These are phyloP conservation scores for Conoideocrella luteorostrata DNA, from an alignment of 2,329 filamentous ascomycete species.

Conservation along the genomic window DNA sequence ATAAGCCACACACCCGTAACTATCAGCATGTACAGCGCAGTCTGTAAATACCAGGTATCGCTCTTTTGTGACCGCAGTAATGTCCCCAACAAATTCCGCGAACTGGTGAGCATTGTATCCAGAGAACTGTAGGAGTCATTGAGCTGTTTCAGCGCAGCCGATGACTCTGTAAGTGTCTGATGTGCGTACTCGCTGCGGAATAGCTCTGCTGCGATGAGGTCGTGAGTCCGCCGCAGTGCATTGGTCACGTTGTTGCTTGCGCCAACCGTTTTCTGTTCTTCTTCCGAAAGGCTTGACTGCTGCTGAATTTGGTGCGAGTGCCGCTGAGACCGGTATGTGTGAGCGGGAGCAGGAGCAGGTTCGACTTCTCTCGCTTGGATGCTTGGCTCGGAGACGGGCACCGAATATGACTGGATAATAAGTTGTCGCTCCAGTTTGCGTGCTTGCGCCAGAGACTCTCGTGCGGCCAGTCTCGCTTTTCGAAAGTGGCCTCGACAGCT, in stretches of 20 bases:
- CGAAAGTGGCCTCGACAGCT: slow-evolving; percentile 64
- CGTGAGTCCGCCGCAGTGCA: slow-evolving; percentile 77
- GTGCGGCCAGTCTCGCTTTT: slow-evolving; percentile 73
- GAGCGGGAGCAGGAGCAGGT: slow-evolving; percentile 12
- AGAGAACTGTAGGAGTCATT: slow-evolving; percentile 76
- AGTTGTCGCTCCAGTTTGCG: slow-evolving; percentile 71
- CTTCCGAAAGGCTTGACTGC: slow-evolving; percentile 42
- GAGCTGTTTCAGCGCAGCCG: slow-evolving; percentile 72
- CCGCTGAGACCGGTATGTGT: slow-evolving; percentile 15
- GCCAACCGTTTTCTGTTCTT: slow-evolving; percentile 66
- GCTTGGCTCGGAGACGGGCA: slow-evolving; percentile 30
- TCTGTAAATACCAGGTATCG: slow-evolving; percentile 96
- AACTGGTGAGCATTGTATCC: slow-evolving; percentile 68
- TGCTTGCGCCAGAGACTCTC: slow-evolving; percentile 65
- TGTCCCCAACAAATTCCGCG: slow-evolving; percentile 67
- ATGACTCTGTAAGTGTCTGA: slow-evolving; percentile 79
- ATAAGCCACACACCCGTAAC: slow-evolving; percentile 78
- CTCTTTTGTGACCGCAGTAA: slow-evolving; percentile 85
- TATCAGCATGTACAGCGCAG: slow-evolving; percentile 74
- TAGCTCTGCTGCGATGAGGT: slow-evolving; percentile 78
- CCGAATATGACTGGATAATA: slow-evolving; percentile 59
- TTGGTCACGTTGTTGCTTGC: slow-evolving; percentile 79
- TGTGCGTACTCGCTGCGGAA: slow-evolving; percentile 83
- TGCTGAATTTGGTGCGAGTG: slow-evolving; percentile 25
- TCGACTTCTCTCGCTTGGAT: slow-evolving; percentile 20